A percentile compares a stretch with the other conserved stretches of the same genome.
phyloP scores from a whole-genome alignment of 495 filamentous ascomycete genomes.

The Daldinia loculata region DNA sequence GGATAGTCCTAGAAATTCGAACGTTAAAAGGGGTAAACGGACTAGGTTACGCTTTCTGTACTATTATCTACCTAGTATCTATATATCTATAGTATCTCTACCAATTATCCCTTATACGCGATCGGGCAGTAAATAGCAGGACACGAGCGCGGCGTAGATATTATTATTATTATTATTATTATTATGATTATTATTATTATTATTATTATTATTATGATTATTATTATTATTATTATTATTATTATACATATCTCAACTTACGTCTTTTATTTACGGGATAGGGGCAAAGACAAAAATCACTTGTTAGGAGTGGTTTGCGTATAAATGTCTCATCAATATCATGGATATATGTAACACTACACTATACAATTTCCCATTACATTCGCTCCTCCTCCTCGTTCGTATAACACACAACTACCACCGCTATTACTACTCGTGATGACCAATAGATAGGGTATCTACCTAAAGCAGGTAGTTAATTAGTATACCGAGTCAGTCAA shows the following conservation, averaged over 20 bases:
- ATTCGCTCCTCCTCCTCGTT: slow-evolving; percentile 4
- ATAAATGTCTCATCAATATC: slow-evolving; percentile 14
- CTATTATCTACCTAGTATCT: neutral
- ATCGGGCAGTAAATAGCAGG: neutral
- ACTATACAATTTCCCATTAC: slow-evolving; percentile 1
- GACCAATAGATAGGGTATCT: neutral
- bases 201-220: too few species aligned
- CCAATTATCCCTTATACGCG: neutral
- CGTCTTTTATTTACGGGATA: neutral
- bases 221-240: too few species aligned
- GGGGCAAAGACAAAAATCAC: neutral
- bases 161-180: too few species aligned
- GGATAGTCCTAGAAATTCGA: neutral
- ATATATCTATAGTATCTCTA: neutral
- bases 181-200: too few species aligned
- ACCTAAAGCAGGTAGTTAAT: neutral
- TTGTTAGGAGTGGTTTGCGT: neutral
- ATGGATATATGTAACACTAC: slow-evolving; percentile 15
- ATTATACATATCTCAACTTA: neutral
- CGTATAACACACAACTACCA: neutral
- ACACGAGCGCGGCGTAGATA: neutral
- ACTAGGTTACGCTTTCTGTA: neutral
- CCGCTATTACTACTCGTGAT: slow-evolving; percentile 8
- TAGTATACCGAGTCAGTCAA: neutral
- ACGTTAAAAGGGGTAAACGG: neutral